Base-by-base conservation (phyloP, 75 land plant species). In the Selaginella tamariscina region DNA sequence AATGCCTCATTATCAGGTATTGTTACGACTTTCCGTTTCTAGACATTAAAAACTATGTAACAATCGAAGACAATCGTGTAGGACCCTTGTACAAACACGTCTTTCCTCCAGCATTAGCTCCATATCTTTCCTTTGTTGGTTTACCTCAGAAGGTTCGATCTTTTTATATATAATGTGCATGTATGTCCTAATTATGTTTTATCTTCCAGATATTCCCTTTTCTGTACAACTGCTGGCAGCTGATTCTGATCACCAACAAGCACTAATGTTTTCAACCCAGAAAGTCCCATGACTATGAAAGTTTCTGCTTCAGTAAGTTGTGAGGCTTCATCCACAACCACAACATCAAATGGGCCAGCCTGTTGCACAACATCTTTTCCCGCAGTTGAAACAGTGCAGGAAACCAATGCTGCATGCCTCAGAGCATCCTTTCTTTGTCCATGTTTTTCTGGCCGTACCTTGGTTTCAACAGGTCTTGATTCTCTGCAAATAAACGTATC, bases 41-140 rank as follows among this genome's bases (percentile, higher is more conserved):
- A 55, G 80, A 95, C 20, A 82, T 83, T 33, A 59, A 81, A 60
- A 88, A 81, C 28, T 49, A 75, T 33, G 87, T 95, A 64, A 81
- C 63, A 54, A 81, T 85, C 63, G 87, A 85, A 32, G 82, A 91
- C 71, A 88, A 91, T 54, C 77, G 87, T 24, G 89, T 90, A 29
- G 92, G 83, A 0, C 96, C 97, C 2, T 70, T 95, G 23, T 95
- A 90, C 71, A 71, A 95, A 80, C 99, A 95, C 39, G 78, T 91
- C 33, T 95, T 90, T 39, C 92, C 96, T 0, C 99, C 99, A 54
- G 32, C 24, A 11, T 79, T 91, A 56, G 88, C 99, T 44, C 99
- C 99, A n/a, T 72, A 71, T 66, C 84, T 95, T 68, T 85, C 96
- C 21, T 95, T 95, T 76, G 75, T 95, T 66, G 99, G 99, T 22